Evolutionary conservation across 306 rosid genomes (phyloP), one percentile per base, ranked within the genome.

Genomic region (Trifolium fragiferum): DNA sequence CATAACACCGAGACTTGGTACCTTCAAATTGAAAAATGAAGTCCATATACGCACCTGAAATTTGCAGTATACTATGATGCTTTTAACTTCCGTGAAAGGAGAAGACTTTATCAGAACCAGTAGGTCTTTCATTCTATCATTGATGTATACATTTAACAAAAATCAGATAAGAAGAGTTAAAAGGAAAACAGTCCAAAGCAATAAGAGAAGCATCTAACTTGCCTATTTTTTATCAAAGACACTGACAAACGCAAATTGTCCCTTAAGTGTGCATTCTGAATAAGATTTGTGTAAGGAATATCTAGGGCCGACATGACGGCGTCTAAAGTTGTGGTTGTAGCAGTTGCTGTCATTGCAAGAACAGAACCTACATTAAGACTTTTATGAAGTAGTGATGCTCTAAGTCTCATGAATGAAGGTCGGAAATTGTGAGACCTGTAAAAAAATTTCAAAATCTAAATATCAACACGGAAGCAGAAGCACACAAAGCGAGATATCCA

Each of bases 331-430:
- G 85, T 81, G 81, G 90, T 74, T 67, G 97, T 91, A 74, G 98
- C 98, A 12, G 97, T 94, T 49, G 98, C 98, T 73, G 98, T 94
- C 97, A 87, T 91, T 11, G 98, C 98, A 46, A 94, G 98, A 77
- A 94, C 72, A 77, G 91, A 86, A 55, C 86, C 77, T 64, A 86
- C 86, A 46, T 88, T 85, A 54, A 93, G 92, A 81, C 75, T 85
- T 27, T 80, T 83, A 65, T 20, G 81, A 82, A 94, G 96, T 68
- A 91, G 72, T 50, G 93, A 91, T 58, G 97, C 97, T 83, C 93
- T 84, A 18, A 94, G 94, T 85, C 98, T 88, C 93, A 87, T 89
- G 78, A 87, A 94, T 65, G 97, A 90, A 66, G 98, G 96, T 58
- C 97, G 90, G 63, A 91, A 94, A 72, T 94, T 94, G 80, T 94